A percentile compares a stretch with the other conserved stretches of the same genome.
These are phyloP conservation scores for Parachaetomium inaequale DNA, from an alignment of 495 filamentous ascomycete species.

Conservation along the genomic window DNA sequence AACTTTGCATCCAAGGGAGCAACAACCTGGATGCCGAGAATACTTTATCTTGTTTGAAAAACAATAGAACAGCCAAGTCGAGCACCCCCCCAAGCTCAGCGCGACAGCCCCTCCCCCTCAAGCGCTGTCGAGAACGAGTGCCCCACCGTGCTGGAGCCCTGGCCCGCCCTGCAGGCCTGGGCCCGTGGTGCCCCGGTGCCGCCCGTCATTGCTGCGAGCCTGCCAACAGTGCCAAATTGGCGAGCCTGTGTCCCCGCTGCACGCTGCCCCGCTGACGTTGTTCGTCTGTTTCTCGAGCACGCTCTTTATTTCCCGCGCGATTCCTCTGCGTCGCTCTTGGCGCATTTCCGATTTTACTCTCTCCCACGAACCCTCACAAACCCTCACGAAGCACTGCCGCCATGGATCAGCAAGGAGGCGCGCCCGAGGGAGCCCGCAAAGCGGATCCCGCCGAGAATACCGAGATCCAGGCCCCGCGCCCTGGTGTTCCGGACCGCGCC, in stretches of 20 bases:
- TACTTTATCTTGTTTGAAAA: too few relatives aligned
- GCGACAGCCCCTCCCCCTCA: too few relatives aligned
- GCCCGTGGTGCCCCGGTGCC: background rate
- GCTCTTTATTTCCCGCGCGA: conserved; percentile 9
- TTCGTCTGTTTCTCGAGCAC: conserved; percentile 1
- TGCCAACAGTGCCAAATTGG: conserved; percentile 19
- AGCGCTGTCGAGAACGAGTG: background rate
- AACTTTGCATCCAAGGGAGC: background rate
- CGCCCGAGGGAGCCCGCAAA: conserved; percentile 1
- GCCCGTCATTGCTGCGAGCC: conserved; percentile 19
- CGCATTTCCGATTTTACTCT: background rate
- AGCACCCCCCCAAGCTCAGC: too few relatives aligned
- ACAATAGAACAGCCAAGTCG: too few relatives aligned
- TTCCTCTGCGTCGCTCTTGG: background rate
- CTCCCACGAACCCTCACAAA: background rate
- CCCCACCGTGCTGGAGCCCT: background rate
- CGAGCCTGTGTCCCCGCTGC: conserved; percentile 5
- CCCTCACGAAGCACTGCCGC: background rate
- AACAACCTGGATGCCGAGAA: too few relatives aligned
- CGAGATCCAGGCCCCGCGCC: conserved; percentile 11
- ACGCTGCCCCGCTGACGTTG: conserved; percentile 17
- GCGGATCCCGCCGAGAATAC: conserved; percentile 6
- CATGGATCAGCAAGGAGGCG: conserved; percentile 15
- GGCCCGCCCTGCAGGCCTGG: background rate
- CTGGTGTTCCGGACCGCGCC: conserved; percentile 11